Base-by-base conservation (phyloP, 805 yeast genomes). In the Spencermartinsiella europaea region DNA sequence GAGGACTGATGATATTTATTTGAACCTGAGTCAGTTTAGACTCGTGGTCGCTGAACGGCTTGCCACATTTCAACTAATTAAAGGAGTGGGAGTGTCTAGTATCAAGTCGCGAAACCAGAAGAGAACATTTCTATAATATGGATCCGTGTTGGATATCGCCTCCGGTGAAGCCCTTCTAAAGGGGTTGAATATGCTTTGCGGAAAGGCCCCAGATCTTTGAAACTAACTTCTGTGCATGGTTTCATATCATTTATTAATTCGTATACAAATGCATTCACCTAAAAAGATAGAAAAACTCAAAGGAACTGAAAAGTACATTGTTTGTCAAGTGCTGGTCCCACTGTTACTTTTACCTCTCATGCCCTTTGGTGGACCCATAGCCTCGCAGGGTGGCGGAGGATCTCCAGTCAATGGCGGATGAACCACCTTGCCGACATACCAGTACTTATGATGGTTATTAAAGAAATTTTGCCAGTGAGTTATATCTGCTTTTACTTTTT, bases 381-480 rank as follows among this genome's bases (percentile, higher is more conserved):
- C 58, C 5, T 51, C 44, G 42, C 86, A 81, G 1, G 73, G 74
- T 1, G 63, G 66, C 0, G 84, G 83, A 0, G 77, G 77, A 0
- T 71, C 74, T 1, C 80, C 81, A 0, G 60, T 46, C 7, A 73
- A 36, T 0, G 70, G 69, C 2, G 59, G 67, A 58, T 76, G 81
- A 12, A 58, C 56, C 2, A 83, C 83, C 2, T 55, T 47, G 0
- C 89, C 90, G 2, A 79, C 83, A 42, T 61, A 64, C 86, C 88
- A 84, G 60, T 83, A 83, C 47, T 68, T 66, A 8, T 58, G 55
- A 58, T 72, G 70, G 22, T 61, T 61, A 4, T 56, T 70, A 52
- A 68, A 83, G 56, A 69, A 83, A 0, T 52, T 33, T 45, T 74
- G 73, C 90, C 90, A 83, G 35, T 69, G 61, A 1, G 38, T 40